phyloP scores from a whole-genome alignment of 129 eudicot genomes.

The Ambrosia trifida region DNA sequence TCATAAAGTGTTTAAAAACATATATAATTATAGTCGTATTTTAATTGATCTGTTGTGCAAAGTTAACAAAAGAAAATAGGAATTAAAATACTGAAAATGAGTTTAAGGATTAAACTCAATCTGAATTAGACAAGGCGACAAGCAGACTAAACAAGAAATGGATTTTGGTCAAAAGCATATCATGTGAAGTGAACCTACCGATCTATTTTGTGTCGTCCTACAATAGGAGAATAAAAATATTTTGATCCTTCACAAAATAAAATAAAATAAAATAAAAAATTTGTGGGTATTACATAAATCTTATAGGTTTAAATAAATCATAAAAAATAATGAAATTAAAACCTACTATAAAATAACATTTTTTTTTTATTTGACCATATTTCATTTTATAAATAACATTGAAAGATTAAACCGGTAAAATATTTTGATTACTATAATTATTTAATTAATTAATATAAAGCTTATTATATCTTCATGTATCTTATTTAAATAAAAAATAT shows the following conservation, averaged over 20 bases:
- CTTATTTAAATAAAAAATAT: background rate
- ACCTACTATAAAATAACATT: no score
- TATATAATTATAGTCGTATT: no score
- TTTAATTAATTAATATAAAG: background rate
- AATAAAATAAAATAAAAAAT: background rate
- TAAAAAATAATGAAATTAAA: background rate
- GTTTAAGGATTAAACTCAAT: background rate
- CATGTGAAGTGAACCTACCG: slow-evolving; percentile 11
- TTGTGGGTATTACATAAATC: background rate
- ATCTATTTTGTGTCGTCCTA: background rate
- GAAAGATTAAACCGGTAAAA: background rate
- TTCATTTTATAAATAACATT: background rate
- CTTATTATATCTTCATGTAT: background rate
- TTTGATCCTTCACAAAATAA: background rate
- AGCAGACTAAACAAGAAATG: background rate
- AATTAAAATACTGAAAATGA: background rate
- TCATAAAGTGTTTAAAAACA: no score
- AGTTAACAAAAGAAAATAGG: background rate
- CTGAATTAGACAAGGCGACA: background rate
- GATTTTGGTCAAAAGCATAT: background rate
- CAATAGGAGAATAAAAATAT: slow-evolving; percentile 9
- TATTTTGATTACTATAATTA: background rate
- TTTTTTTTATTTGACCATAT: no score
- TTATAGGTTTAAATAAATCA: background rate
- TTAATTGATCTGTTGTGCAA: no score